Evolutionary conservation across 2,329 filamentous ascomycete genomes (phyloP).

Genomic region (Phaeosphaeria sp.): DNA sequence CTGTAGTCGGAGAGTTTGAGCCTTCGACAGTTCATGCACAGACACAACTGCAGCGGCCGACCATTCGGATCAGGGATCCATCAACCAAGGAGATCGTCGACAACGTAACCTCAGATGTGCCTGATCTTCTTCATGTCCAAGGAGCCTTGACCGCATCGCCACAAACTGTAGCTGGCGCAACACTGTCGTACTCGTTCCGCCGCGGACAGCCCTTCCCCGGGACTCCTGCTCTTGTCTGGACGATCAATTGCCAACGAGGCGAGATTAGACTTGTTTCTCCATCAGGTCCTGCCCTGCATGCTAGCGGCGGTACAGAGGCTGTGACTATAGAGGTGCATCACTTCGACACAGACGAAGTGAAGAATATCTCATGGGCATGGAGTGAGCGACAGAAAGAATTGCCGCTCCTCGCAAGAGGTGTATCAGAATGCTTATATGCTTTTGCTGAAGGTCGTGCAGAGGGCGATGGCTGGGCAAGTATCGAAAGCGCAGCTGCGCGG

Average conservation of each 20-base stretch:
- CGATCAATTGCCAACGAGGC: slow-evolving; percentile 24
- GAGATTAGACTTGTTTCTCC: slow-evolving; percentile 31
- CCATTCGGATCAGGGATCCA: slow-evolving; percentile 30
- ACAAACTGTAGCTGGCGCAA: slow-evolving; percentile 9
- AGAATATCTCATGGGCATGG: slow-evolving; percentile 53
- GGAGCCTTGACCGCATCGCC: slow-evolving; percentile 29
- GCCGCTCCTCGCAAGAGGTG: slow-evolving; percentile 22
- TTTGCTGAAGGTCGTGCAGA: slow-evolving; percentile 29
- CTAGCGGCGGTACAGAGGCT: slow-evolving; percentile 29
- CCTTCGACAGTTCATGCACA: slow-evolving; percentile 7
- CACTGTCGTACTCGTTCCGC: slow-evolving; percentile 18
- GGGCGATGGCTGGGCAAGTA: slow-evolving; percentile 32
- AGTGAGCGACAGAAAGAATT: slow-evolving; percentile 44
- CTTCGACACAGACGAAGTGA: slow-evolving; percentile 55
- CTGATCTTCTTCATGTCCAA: slow-evolving; percentile 53
- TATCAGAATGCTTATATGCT: slow-evolving; percentile 22
- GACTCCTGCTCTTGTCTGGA: slow-evolving; percentile 15
- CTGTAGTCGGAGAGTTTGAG: slow-evolving; percentile 24
- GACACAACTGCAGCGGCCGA: slow-evolving; percentile 21
- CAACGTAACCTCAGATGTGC: slow-evolving; percentile 48
- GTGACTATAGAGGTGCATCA: slow-evolving; percentile 59
- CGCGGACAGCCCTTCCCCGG: slow-evolving; percentile 22
- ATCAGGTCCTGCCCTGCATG: slow-evolving; percentile 23
- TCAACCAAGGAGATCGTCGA: slow-evolving; percentile 15
- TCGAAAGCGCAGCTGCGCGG: slow-evolving; percentile 32